Evolutionary conservation across 768 basidiomycete species (phyloP), one percentile per base, ranked within the genome.

Genomic region (Favolaschia claudopus): DNA sequence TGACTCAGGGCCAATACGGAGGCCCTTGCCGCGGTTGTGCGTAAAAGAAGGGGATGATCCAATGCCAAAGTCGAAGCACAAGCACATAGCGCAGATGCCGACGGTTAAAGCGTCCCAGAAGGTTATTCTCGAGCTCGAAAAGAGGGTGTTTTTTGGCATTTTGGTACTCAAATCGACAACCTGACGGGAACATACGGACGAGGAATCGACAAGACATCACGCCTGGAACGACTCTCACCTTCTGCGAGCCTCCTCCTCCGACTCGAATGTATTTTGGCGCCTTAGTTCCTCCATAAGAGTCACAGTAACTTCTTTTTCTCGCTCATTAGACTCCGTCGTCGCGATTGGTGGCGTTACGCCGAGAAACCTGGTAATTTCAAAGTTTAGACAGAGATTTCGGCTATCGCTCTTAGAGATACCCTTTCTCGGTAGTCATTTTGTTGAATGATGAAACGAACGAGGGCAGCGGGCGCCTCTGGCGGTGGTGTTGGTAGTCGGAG

Each of bases 271-370:
- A 55, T 91, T 89, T 69, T 96, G 89, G 42, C 85, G 79, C 69
- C 87, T 83, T 29, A 99, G 83, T 74, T 99, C 96, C 55, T 93
- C 89, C 91, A 98, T 93, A 49, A 99, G 79, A 7, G 92, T 90
- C 17, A 80, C 69, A 0, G 92, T 94, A 20, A 95, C 91, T 73
- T 92, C 90, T 72, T 88, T 89, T 76, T 95, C 93, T 67, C 88
- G 82, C 58, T 86, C 82, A 46, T 75, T 92, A 19, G 93, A 95
- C 65, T 91, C 89, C 29, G 73, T 76, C 22, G 83, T 85, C 42
- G 92, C 89, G 67, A 96, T 95, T 50, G 94, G 95, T 34, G 89
- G 89, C 14, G 92, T 95, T 25, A 95, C 92, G 58, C 92, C 92
- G 46, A 89, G 80, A 74, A 83, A 89, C 67, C 91, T 93, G 72